Evolutionary conservation across 768 basidiomycete genomes (phyloP), one percentile per base, ranked within the genome.

Genomic region (Cubamyces sp.): DNA sequence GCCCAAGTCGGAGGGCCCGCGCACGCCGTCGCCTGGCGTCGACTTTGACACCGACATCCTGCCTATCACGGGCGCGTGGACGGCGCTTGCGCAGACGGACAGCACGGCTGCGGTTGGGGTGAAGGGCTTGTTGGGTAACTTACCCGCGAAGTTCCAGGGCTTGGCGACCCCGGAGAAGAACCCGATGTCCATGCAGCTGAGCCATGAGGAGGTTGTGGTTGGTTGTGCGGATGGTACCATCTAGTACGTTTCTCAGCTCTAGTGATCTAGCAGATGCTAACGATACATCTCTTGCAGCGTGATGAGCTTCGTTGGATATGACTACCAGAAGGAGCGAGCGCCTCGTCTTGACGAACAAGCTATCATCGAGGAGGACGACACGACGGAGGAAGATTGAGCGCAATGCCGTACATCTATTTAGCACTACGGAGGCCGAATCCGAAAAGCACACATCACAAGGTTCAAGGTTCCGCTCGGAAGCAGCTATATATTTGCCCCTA

Each of bases 111-210:
- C 74, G 3, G 74, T 70, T 5, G 75, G 74, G 3, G 76, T 84
- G 14, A 85, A 83, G 66, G 91, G 90, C 6, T 68, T 92, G 0
- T 73, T 83, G 43, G 87, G 91, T 0, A 66, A 76, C 18, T 71
- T 91, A 14, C 92, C 91, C 1, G 68, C 69, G 37, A 91, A 89
- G 71, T 94, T 93, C 68, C 71, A 79, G 19, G 92, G 92, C 2
- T 80, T 96, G 45, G 90, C 92, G 30, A 90, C 85, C 23, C 92
- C 94, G 1, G 94, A 91, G 75, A 92, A 94, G 83, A 94, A 96
- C 68, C 94, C 94, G 8, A 94, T 94, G 94, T 91, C 90, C 64
- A 91, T 96, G 87, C 92, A 92, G 65, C 73, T 96, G 68, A 93
- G 90, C 67, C 90, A 94, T 66, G 93, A 95, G 70, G 92, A 94